phyloP scores from a whole-genome alignment of 805 yeast genomes.

The Cyberlindnera suaveolens region DNA sequence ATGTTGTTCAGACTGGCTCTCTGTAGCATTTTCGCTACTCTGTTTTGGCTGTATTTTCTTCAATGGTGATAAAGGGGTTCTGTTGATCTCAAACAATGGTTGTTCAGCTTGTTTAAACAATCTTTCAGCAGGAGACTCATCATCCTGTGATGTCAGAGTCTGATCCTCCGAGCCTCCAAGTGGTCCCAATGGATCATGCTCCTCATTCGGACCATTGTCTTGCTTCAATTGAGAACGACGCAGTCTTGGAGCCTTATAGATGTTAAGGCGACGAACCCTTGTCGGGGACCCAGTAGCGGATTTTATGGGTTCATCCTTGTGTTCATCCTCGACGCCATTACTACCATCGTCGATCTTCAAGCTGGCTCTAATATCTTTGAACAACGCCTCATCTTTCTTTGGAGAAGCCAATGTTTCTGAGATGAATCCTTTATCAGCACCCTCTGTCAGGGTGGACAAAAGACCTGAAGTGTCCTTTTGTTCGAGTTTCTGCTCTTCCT shows the following conservation, averaged over 20 bases:
- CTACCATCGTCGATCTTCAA: slow-evolving; percentile 7
- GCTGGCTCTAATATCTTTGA: slow-evolving; percentile 21
- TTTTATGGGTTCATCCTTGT: slow-evolving; percentile 4
- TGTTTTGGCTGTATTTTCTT: slow-evolving; percentile 4
- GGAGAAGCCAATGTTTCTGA: slow-evolving; percentile 17
- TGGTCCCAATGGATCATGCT: slow-evolving; percentile 27
- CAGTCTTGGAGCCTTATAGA: slow-evolving; percentile 42
- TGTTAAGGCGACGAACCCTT: slow-evolving; percentile 34
- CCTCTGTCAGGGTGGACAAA: slow-evolving; percentile 38
- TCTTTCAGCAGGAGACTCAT: slow-evolving; percentile 27
- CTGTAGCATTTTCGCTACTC: too few relatives aligned
- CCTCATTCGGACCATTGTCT: slow-evolving; percentile 15
- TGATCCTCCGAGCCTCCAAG: slow-evolving; percentile 21
- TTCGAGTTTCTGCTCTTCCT: not conserved
- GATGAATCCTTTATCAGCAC: slow-evolving; percentile 23
- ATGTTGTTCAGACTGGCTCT: too few relatives aligned
- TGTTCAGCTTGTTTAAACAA: slow-evolving; percentile 42
- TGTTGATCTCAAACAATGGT: slow-evolving; percentile 45
- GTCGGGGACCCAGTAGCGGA: slow-evolving; percentile 28
- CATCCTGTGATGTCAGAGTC: not conserved
- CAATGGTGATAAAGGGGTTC: slow-evolving; percentile 22
- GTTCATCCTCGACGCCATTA: slow-evolving; percentile 12
- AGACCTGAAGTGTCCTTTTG: slow-evolving; percentile 23
- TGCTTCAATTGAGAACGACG: slow-evolving; percentile 29
- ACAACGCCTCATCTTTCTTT: slow-evolving; percentile 28